Evolutionary conservation across 768 basidiomycete genomes (phyloP).

Genomic region (Cystofilobasidium macerans): DNA sequence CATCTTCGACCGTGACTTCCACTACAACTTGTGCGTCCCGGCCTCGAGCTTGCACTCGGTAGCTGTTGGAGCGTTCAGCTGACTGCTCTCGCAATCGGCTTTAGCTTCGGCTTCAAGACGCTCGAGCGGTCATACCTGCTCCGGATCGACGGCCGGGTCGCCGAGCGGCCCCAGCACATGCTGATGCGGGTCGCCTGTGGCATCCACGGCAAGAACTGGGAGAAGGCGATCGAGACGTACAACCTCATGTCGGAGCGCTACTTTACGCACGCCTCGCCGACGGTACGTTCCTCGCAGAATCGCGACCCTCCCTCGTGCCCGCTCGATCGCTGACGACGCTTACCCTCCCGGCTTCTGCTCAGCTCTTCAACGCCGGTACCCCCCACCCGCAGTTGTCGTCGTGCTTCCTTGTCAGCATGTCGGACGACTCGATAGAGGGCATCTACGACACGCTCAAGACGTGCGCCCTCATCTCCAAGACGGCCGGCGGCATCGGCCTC

Average conservation of each 20-base stretch:
- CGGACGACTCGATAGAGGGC: slow-evolving; percentile 96
- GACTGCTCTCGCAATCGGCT: background rate
- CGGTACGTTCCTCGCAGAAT: too few relatives aligned
- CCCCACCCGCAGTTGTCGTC: slow-evolving; percentile 86
- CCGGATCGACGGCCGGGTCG: slow-evolving; percentile 83
- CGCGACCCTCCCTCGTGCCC: too few relatives aligned
- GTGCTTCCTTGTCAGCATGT: slow-evolving; percentile 97
- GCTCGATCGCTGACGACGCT: background rate
- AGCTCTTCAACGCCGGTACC: slow-evolving; percentile 92
- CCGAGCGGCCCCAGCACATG: slow-evolving; percentile 96
- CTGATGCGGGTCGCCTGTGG: slow-evolving; percentile 99
- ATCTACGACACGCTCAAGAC: slow-evolving; percentile 98
- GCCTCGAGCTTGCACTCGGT: too few relatives aligned
- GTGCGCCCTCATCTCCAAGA: slow-evolving; percentile 99
- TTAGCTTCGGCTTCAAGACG: slow-evolving; percentile 91
- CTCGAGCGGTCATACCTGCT: slow-evolving; percentile 95
- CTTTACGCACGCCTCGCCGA: slow-evolving; percentile 97
- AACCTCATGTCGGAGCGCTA: slow-evolving; percentile 95
- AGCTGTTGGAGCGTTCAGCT: background rate
- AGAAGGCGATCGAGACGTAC: slow-evolving; percentile 72
- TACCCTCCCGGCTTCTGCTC: background rate
- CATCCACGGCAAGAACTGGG: slow-evolving; percentile 81
- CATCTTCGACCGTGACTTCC: slow-evolving; percentile 97
- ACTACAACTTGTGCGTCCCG: slow-evolving; percentile 71
- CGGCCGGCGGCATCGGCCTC: slow-evolving; percentile 93